These are phyloP conservation scores for Eutreptiella sp. DNA, from an alignment of 208 protist genomes.

Conservation along the genomic window DNA sequence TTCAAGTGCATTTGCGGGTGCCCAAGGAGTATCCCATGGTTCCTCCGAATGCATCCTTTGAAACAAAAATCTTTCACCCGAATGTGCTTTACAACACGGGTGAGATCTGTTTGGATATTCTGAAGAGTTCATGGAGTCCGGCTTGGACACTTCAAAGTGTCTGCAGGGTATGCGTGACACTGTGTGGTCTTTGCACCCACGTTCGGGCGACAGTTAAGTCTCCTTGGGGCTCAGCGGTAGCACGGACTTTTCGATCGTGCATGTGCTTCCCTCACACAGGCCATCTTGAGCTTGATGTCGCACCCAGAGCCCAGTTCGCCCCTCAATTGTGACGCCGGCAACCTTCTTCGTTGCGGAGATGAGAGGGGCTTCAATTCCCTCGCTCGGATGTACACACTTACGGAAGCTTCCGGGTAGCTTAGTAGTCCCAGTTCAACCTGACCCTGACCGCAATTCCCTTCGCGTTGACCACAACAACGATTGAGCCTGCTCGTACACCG, in stretches of 20 bases:
- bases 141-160: slow-evolving; percentile 77
- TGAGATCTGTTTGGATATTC: slow-evolving; percentile 78
- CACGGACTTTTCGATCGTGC: no score
- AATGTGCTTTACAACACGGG: slow-evolving; percentile 76
- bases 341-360: slow-evolving; percentile 59
- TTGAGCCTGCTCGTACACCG: no score
- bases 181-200: no score
- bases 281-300: slow-evolving; percentile 60
- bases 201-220: no score
- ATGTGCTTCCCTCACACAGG: no score
- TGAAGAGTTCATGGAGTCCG: slow-evolving; percentile 74
- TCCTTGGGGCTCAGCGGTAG: no score
- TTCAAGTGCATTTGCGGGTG: slow-evolving; percentile 53
- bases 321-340: slow-evolving; percentile 84
- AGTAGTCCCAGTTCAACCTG: no score
- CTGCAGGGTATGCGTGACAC: no score
- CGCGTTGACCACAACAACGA: no score
- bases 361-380: slow-evolving; percentile 29
- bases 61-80: slow-evolving; percentile 77
- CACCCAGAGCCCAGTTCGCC: slow-evolving; percentile 66
- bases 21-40: slow-evolving; percentile 75
- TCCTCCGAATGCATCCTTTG: slow-evolving; percentile 60
- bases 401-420: background rate
- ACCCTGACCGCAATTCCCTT: no score
- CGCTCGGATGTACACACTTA: slow-evolving; percentile 32